Conservation (phyloP, 2,329 filamentous ascomycete genomes). For the Fusarium piperis region DNA sequence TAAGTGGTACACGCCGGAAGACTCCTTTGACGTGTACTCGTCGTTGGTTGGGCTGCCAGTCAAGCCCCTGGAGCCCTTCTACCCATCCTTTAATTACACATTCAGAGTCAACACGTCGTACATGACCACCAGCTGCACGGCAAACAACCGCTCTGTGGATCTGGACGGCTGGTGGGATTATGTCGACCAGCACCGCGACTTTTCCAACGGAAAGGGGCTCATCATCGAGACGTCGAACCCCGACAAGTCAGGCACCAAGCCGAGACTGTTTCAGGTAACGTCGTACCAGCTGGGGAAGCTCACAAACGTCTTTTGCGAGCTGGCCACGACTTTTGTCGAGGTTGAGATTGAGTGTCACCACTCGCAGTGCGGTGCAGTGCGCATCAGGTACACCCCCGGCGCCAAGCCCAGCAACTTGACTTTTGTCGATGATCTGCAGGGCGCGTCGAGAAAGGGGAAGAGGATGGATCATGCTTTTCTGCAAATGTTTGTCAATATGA, state of each 20-base stretch:
- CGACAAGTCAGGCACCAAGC: background rate
- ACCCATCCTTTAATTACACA: background rate
- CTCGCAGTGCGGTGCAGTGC: background rate
- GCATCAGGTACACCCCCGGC: background rate
- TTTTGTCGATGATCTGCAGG: background rate
- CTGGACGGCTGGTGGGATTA: background rate
- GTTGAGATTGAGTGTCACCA: background rate
- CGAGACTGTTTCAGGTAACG: background rate
- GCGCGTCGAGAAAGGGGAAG: background rate
- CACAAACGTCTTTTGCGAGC: background rate
- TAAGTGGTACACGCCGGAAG: background rate
- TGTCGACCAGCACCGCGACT: background rate
- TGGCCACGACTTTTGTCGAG: constrained; percentile 1
- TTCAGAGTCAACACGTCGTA: background rate
- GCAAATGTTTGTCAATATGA: background rate
- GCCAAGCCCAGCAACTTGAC: background rate
- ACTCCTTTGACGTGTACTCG: background rate
- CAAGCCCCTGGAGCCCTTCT: background rate
- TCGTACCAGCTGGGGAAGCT: background rate
- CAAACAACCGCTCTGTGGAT: background rate
- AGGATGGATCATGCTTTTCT: background rate
- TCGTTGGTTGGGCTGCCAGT: constrained; percentile 5
- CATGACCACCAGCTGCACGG: background rate
- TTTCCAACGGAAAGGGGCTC: background rate
- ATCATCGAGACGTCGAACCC: background rate